A percentile compares a stretch with the other conserved stretches of the same genome.
Conservation (phyloP, 768 basidiomycete species). For the Crassisporium funariophilum region DNA sequence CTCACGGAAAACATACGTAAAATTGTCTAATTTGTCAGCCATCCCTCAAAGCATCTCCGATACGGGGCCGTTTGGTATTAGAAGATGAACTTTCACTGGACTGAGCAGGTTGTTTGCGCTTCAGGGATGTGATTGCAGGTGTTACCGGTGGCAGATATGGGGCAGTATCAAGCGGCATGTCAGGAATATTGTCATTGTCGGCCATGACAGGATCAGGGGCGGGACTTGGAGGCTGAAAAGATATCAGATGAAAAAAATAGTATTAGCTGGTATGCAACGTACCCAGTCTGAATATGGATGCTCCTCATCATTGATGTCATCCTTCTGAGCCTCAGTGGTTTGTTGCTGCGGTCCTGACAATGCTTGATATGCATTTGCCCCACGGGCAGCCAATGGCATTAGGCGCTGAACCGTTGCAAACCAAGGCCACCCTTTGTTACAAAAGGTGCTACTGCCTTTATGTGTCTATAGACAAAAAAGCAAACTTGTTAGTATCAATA, state of each 20-base stretch:
- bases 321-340: background rate
- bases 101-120: background rate
- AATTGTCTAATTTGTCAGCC: background rate
- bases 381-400: constrained; percentile 3
- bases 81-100: background rate
- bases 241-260: background rate
- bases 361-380: background rate
- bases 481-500: background rate
- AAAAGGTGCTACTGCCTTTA: constrained; percentile 7
- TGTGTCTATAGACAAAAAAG: background rate
- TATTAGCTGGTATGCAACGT: background rate
- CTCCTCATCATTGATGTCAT: background rate
- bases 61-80: background rate
- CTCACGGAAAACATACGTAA: background rate
- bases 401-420: background rate
- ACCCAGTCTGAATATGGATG: background rate
- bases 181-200: background rate
- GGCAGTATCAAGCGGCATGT: background rate
- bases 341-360: background rate
- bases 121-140: background rate
- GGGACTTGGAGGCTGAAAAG: background rate
- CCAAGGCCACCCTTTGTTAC: constrained; percentile 10
- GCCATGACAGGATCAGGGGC: background rate
- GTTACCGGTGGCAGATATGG: background rate
- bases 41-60: background rate